Conservation (phyloP, 495 filamentous ascomycete species). For the Xanthoparmelia taractica region DNA sequence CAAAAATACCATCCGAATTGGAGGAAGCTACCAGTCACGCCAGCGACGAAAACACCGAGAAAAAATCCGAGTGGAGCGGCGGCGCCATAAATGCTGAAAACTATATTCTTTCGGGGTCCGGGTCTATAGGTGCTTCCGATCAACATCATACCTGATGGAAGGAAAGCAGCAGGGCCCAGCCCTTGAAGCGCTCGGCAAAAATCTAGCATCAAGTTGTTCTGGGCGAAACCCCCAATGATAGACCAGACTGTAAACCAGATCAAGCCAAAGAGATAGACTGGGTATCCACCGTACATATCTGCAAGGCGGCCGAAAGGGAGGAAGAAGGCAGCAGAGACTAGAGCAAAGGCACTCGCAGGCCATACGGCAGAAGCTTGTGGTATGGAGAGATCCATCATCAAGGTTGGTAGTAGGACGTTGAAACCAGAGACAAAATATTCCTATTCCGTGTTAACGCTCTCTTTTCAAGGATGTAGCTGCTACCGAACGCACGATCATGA, state of each 20-base stretch:
- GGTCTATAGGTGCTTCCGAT: slow-evolving; percentile 75
- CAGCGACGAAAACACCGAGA: slow-evolving; percentile 72
- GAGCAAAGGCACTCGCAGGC: slow-evolving; percentile 71
- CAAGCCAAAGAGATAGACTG: slow-evolving; percentile 58
- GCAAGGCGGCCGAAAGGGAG: slow-evolving; percentile 70
- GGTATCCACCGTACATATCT: slow-evolving; percentile 71
- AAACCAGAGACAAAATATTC: slow-evolving; percentile 86
- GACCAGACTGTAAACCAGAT: slow-evolving; percentile 68
- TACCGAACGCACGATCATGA: slow-evolving; percentile 51
- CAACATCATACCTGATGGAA: slow-evolving; percentile 72
- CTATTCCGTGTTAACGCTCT: slow-evolving; percentile 22
- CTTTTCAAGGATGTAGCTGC: neutral
- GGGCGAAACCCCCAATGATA: slow-evolving; percentile 63
- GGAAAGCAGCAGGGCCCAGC: slow-evolving; percentile 66
- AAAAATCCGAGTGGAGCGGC: slow-evolving; percentile 76
- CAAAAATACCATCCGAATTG: slow-evolving; percentile 77
- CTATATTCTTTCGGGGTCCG: slow-evolving; percentile 75
- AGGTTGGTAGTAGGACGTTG: slow-evolving; percentile 67
- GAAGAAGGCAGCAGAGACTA: slow-evolving; percentile 66
- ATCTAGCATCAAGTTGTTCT: slow-evolving; percentile 64
- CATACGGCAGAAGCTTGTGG: slow-evolving; percentile 59
- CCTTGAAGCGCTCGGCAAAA: slow-evolving; percentile 72
- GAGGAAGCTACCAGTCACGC: slow-evolving; percentile 54
- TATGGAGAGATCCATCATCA: slow-evolving; percentile 57
- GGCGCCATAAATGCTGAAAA: slow-evolving; percentile 75